These are phyloP conservation scores for Plectosphaerella cucumerina DNA, from an alignment of 2,329 filamentous ascomycete species.

Conservation along the genomic window DNA sequence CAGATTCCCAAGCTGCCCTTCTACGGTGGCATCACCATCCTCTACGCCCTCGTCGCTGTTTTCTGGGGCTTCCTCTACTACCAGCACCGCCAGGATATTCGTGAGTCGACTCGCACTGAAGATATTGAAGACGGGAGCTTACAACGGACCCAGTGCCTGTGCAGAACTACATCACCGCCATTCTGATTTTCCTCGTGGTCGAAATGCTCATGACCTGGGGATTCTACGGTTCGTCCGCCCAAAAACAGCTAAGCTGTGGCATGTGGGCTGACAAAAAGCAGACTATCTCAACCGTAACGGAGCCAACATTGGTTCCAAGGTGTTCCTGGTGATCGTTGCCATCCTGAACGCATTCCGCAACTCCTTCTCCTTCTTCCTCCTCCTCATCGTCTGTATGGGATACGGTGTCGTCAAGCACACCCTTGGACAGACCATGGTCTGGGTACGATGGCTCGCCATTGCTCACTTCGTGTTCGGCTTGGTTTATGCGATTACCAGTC, in stretches of 20 bases:
- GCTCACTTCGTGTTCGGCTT: constrained; percentile 94
- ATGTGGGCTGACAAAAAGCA: constrained; percentile 34
- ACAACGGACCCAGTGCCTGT: constrained; percentile 63
- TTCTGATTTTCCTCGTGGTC: constrained; percentile 86
- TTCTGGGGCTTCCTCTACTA: constrained; percentile 97
- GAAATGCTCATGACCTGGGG: constrained; percentile 99
- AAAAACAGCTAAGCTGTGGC: neutral
- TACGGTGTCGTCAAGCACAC: constrained; percentile 96
- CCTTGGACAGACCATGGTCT: constrained; percentile 89
- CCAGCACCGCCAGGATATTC: constrained; percentile 87
- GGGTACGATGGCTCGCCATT: constrained; percentile 84
- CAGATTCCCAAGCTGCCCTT: constrained; percentile 97
- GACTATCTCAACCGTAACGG: constrained; percentile 93
- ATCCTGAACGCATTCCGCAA: constrained; percentile 91
- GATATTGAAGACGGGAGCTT: neutral
- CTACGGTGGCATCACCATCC: constrained; percentile 89
- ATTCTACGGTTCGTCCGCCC: constrained; percentile 67
- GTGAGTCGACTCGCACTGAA: constrained; percentile 39
- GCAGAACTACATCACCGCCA: constrained; percentile 98
- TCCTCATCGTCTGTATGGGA: constrained; percentile 98
- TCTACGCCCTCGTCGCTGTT: constrained; percentile 81
- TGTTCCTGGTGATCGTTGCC: constrained; percentile 85
- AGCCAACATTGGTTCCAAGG: constrained; percentile 76
- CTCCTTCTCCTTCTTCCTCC: constrained; percentile 96
- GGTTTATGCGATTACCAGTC: constrained; percentile 84